Percentiles rank a stretch among this genome's conserved stretches.
phyloP scores from a whole-genome alignment of 1,139 yeast genomes.

The Blastobotrys apis region DNA sequence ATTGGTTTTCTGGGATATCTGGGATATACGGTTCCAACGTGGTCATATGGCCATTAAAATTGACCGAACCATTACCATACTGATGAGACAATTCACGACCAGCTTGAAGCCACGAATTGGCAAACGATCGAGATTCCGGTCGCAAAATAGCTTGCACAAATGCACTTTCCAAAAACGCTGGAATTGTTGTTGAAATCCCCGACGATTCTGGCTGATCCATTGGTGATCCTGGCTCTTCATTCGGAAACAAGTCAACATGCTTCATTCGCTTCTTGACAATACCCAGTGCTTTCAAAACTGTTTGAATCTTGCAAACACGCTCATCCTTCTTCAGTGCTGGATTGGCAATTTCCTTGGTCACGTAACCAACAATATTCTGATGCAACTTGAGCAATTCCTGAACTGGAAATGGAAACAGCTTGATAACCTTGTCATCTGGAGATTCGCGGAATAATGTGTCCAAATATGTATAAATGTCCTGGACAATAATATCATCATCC shows the following conservation, averaged over 20 bases:
- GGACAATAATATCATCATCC: constrained; percentile 58
- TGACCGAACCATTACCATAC: constrained; percentile 13
- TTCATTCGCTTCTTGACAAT: constrained; percentile 68
- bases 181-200: constrained; percentile 54
- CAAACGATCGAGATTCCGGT: constrained; percentile 72
- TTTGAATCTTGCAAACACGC: constrained; percentile 66
- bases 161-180: constrained; percentile 83
- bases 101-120: constrained; percentile 64
- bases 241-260: constrained; percentile 52
- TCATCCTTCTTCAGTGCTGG: constrained; percentile 45
- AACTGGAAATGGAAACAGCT: constrained; percentile 66
- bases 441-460: constrained; percentile 48
- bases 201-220: constrained; percentile 26
- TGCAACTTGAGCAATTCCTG: constrained; percentile 65
- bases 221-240: constrained; percentile 27
- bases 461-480: constrained; percentile 69
- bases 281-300: constrained; percentile 63
- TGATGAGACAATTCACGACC: constrained; percentile 36
- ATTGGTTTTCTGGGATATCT: constrained; percentile 28
- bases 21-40: constrained; percentile 40
- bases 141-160: constrained; percentile 68
- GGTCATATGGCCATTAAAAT: constrained; percentile 14
- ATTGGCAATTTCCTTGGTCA: constrained; percentile 64
- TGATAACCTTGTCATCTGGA: constrained; percentile 41
- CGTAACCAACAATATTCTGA: constrained; percentile 58